phyloP scores from a whole-genome alignment of 495 filamentous ascomycete genomes.

The Pyronema omphalodes region DNA sequence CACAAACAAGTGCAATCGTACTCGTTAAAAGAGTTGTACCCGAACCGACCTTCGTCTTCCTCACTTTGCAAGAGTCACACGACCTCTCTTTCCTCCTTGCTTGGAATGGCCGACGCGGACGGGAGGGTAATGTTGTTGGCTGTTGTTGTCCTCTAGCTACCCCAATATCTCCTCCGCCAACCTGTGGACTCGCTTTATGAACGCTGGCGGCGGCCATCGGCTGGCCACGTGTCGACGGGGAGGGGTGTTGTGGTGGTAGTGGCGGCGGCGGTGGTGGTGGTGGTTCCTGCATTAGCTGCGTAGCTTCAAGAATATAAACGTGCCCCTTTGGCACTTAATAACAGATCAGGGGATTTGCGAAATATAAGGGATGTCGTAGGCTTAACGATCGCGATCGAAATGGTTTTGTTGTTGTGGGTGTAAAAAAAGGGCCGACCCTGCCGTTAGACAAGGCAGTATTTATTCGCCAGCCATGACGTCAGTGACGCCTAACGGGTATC shows the following conservation, averaged over 20 bases:
- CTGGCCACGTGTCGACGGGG: no score
- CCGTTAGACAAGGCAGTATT: background rate
- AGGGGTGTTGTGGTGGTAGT: no score
- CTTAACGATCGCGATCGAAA: background rate
- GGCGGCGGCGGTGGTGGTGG: background rate
- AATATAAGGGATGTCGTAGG: background rate
- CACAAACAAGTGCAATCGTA: background rate
- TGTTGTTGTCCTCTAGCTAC: background rate
- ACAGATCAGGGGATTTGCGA: background rate
- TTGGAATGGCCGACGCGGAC: background rate
- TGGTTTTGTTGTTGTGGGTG: background rate
- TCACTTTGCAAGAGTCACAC: constrained; percentile 2
- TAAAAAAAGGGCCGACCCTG: background rate
- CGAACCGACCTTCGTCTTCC: constrained; percentile 3
- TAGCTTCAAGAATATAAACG: background rate
- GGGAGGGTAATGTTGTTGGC: background rate
- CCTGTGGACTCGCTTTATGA: no score
- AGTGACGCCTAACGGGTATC: background rate
- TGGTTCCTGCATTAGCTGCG: constrained; percentile 1
- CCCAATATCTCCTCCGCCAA: background rate
- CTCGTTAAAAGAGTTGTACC: background rate
- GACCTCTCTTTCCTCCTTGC: constrained; percentile 1
- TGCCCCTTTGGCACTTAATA: background rate
- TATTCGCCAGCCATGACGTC: background rate
- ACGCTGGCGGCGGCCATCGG: no score